Conservation (phyloP, 2,329 filamentous ascomycete genomes). For the Lachnellula subtilissima region DNA sequence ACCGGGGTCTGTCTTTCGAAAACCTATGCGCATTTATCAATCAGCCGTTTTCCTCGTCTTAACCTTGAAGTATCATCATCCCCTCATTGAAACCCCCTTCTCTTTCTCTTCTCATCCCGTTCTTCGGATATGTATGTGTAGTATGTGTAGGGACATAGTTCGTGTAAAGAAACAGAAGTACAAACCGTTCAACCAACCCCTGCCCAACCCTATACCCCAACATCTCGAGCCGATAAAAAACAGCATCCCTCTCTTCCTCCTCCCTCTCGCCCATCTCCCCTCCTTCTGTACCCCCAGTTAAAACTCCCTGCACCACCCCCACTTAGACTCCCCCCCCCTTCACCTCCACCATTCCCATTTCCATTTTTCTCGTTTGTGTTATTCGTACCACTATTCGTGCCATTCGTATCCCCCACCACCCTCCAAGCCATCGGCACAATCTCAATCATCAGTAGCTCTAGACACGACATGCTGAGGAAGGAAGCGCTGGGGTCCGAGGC, state of each 20-base stretch:
- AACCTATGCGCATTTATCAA: constrained; percentile 48
- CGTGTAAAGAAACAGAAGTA: constrained; percentile 10
- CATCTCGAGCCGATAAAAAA: constrained; percentile 77
- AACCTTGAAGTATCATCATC: not conserved
- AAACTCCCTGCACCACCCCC: too few species aligned
- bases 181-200: constrained; percentile 83
- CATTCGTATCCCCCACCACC: constrained; percentile 59
- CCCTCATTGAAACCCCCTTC: not conserved
- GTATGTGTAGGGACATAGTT: too few species aligned
- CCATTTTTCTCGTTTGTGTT: constrained; percentile 22
- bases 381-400: constrained; percentile 18
- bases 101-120: not conserved
- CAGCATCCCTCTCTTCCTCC: constrained; percentile 78
- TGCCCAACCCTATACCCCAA: constrained; percentile 89
- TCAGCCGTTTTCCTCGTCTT: not conserved
- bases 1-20: constrained; percentile 77
- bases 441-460: constrained; percentile 95
- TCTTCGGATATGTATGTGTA: too few species aligned
- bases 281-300: constrained; percentile 2
- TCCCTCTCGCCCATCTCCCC: constrained; percentile 42
- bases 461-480: constrained; percentile 76
- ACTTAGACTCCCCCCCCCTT: constrained; percentile 8
- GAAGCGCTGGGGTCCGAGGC: constrained; percentile 68
- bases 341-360: constrained; percentile 35
- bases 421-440: constrained; percentile 91